Conservation (phyloP, 345 rosid species). For the Gossypium rotundifolium region DNA sequence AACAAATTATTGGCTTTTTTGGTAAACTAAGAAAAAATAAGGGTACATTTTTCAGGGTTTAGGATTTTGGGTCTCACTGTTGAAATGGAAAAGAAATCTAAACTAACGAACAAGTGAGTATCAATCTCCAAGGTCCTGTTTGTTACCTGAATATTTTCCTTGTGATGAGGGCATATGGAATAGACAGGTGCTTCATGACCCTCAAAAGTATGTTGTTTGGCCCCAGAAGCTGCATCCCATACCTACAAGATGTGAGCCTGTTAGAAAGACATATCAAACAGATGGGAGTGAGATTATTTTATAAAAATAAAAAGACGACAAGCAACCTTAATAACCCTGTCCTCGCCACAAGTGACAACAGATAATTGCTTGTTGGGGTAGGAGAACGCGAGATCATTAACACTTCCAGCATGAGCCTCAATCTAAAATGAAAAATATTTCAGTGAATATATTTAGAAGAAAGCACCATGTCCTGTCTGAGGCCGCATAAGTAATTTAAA, state of each 20-base stretch:
- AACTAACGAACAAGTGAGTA: not conserved
- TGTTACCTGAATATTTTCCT: constrained; percentile 74
- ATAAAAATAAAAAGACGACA: not conserved
- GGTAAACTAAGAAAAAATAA: not conserved
- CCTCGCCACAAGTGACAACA: constrained; percentile 82
- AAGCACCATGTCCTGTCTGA: not conserved
- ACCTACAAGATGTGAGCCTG: constrained; percentile 44
- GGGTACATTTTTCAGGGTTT: not conserved
- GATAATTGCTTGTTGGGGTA: constrained; percentile 64
- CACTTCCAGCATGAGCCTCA: constrained; percentile 85
- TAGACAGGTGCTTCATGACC: constrained; percentile 90
- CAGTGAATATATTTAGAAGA: constrained; percentile 6
- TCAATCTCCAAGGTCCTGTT: constrained; percentile 7
- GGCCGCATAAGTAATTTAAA: too few species aligned
- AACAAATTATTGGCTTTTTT: not conserved
- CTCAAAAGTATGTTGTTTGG: constrained; percentile 44
- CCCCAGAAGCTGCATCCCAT: constrained; percentile 74
- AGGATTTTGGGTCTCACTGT: not conserved
- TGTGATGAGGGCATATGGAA: constrained; percentile 80
- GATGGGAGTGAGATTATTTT: constrained; percentile 1
- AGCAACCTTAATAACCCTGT: constrained; percentile 67
- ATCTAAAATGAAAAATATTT: constrained; percentile 36
- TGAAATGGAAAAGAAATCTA: constrained; percentile 9
- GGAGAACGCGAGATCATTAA: constrained; percentile 78
- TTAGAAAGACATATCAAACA: constrained; percentile 17